phyloP scores from a whole-genome alignment of 345 rosid species.

The Clarkia xantiana region DNA sequence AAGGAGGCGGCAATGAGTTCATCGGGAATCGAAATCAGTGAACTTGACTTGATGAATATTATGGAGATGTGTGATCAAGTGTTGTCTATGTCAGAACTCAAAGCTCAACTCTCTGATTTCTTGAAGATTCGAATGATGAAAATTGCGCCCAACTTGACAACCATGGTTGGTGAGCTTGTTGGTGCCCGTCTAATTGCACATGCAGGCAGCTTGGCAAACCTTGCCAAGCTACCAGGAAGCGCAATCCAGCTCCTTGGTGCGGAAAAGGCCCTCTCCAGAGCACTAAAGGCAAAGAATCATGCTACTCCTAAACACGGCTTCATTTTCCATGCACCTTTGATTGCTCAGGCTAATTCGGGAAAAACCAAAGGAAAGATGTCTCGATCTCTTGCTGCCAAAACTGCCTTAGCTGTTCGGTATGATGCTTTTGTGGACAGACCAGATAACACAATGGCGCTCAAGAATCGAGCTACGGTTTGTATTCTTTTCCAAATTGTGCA shows the following conservation, averaged over 20 bases:
- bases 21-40: slow-evolving; percentile 87
- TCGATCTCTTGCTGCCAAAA: slow-evolving; percentile 76
- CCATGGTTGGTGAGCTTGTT: slow-evolving; percentile 90
- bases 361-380: slow-evolving; percentile 80
- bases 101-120: slow-evolving; percentile 82
- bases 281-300: slow-evolving; percentile 84
- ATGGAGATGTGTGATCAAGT: slow-evolving; percentile 83
- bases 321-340: slow-evolving; percentile 80
- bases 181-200: slow-evolving; percentile 94
- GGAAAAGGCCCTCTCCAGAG: slow-evolving; percentile 86
- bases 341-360: slow-evolving; percentile 82
- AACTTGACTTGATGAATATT: slow-evolving; percentile 60
- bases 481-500: too few relatives aligned
- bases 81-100: slow-evolving; percentile 66
- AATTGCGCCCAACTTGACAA: slow-evolving; percentile 86
- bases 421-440: slow-evolving; percentile 85
- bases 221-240: slow-evolving; percentile 91
- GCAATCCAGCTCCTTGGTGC: slow-evolving; percentile 92
- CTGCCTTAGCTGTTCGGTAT: slow-evolving; percentile 58
- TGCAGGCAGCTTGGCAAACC: slow-evolving; percentile 86
- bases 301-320: slow-evolving; percentile 85
- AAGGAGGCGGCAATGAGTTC: slow-evolving; percentile 84
- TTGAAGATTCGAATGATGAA: slow-evolving; percentile 86
- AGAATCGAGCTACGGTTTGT: slow-evolving; percentile 62
- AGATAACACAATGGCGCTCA: slow-evolving; percentile 70